Conservation (phyloP, 805 yeast genomes). For the Brettanomyces bruxellensis region DNA sequence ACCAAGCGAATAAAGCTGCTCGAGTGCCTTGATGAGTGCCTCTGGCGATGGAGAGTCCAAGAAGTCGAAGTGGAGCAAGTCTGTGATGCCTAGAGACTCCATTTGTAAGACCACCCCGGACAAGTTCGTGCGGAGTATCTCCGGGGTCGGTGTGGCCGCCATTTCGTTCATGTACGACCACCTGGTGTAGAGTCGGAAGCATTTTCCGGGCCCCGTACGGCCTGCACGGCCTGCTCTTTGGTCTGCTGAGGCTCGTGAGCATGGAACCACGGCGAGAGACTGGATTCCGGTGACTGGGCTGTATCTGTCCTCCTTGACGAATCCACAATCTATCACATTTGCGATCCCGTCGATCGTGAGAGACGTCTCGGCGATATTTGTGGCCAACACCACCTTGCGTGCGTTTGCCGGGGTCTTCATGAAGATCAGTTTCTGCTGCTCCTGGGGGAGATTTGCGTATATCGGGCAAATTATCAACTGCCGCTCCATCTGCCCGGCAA, state of each 20-base stretch:
- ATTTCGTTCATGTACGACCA: slow-evolving; percentile 73
- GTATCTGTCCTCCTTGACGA: slow-evolving; percentile 91
- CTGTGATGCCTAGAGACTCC: slow-evolving; percentile 77
- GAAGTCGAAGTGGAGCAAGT: slow-evolving; percentile 75
- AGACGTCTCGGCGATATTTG: slow-evolving; percentile 97
- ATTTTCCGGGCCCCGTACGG: slow-evolving; percentile 97
- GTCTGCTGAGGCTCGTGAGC: slow-evolving; percentile 94
- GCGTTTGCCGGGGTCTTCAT: slow-evolving; percentile 75
- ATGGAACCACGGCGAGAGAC: slow-evolving; percentile 88
- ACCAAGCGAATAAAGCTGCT: slow-evolving; percentile 75
- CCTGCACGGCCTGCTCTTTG: slow-evolving; percentile 99
- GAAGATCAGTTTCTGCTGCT: slow-evolving; percentile 71
- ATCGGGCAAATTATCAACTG: slow-evolving; percentile 75
- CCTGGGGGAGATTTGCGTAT: slow-evolving; percentile 85
- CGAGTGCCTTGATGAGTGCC: slow-evolving; percentile 65
- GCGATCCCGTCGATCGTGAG: slow-evolving; percentile 96
- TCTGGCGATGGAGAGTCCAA: slow-evolving; percentile 82
- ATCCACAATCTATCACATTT: slow-evolving; percentile 96
- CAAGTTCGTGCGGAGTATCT: slow-evolving; percentile 78
- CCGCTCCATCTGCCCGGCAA: slow-evolving; percentile 46
- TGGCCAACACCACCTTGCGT: slow-evolving; percentile 86
- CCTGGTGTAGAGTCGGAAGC: slow-evolving; percentile 83
- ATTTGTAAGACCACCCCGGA: slow-evolving; percentile 67
- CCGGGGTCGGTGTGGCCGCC: slow-evolving; percentile 78
- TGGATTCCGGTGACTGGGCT: slow-evolving; percentile 95